These are phyloP conservation scores for Blastomyces gilchristii DNA, from an alignment of 2,329 filamentous ascomycete genomes.

Conservation along the genomic window DNA sequence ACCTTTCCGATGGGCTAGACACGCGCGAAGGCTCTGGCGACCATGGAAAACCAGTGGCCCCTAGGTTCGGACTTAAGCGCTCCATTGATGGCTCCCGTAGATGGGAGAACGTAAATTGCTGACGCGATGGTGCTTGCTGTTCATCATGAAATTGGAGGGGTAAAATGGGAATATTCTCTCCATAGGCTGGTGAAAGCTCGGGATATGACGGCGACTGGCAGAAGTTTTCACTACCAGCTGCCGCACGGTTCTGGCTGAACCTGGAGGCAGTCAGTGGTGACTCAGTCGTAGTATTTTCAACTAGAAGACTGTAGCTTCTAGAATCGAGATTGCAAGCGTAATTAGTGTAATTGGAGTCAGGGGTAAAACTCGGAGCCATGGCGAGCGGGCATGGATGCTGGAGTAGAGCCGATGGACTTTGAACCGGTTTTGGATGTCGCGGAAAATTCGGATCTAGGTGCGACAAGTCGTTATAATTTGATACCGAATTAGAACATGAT, in stretches of 20 bases:
- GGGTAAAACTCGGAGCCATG: background rate
- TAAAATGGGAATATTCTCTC: background rate
- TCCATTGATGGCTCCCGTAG: background rate
- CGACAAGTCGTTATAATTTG: background rate
- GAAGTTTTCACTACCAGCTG: background rate
- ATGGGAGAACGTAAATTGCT: background rate
- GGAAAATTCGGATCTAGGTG: background rate
- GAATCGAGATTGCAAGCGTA: background rate
- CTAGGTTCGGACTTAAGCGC: background rate
- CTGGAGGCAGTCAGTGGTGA: background rate
- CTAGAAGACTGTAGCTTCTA: background rate
- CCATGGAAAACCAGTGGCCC: constrained; percentile 10
- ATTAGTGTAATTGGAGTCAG: background rate
- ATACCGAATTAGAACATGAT: background rate
- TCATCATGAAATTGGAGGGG: background rate
- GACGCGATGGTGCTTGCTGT: background rate
- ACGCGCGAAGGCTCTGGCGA: constrained; percentile 11
- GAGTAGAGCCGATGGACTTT: background rate
- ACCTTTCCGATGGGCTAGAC: constrained; percentile 12
- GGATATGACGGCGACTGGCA: background rate
- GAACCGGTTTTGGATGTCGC: background rate
- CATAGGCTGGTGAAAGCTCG: background rate
- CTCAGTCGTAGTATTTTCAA: background rate
- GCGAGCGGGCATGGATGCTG: background rate
- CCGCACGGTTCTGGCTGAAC: background rate